Conservation (phyloP, 148 eudicot genomes). For the Arctostaphylos glauca region DNA sequence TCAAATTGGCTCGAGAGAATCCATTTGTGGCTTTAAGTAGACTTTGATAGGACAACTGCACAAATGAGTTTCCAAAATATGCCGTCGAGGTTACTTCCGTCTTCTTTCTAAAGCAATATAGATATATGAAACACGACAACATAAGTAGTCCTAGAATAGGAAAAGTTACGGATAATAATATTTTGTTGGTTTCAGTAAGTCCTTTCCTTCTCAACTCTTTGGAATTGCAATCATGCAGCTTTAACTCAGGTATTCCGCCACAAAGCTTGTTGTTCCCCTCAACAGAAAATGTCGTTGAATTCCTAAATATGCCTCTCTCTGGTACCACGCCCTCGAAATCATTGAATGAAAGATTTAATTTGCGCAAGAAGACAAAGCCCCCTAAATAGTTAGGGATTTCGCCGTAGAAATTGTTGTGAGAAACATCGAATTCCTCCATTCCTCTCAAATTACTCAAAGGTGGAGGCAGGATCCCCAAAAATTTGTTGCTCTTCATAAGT, state of each 20-base stretch:
- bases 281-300: neutral
- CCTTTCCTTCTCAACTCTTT: no score
- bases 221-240: no score
- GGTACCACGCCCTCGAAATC: constrained; percentile 1
- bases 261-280: constrained; percentile 3
- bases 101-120: no score
- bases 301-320: neutral
- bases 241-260: no score
- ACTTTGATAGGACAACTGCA: no score
- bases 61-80: no score
- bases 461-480: neutral
- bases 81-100: no score
- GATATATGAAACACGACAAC: no score
- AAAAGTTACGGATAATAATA: no score
- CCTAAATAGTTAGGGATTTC: neutral
- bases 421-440: neutral
- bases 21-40: no score
- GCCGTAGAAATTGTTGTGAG: constrained; percentile 9
- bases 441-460: constrained; percentile 2
- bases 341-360: neutral
- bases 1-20: neutral
- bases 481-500: neutral
- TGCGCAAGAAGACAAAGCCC: neutral
- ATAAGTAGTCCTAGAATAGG: no score
- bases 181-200: no score